phyloP scores from a whole-genome alignment of 2,329 filamentous ascomycete species.

The Colletotrichum graminicola region DNA sequence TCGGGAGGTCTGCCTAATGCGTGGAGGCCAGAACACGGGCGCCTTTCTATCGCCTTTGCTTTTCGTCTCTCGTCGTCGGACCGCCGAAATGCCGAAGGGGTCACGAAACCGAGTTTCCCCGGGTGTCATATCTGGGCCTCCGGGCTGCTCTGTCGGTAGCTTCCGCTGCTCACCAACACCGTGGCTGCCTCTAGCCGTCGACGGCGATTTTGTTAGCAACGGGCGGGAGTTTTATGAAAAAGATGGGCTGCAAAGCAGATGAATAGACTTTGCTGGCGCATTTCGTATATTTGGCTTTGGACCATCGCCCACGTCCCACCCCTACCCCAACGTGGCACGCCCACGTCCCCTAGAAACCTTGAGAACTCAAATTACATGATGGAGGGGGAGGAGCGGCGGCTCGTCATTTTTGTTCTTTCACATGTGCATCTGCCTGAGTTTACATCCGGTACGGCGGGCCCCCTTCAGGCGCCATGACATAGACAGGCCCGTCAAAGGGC shows the following conservation, averaged over 20 bases:
- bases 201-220: not conserved
- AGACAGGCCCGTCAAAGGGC: not conserved
- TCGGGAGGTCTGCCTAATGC: not conserved
- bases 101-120: not conserved
- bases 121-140: not conserved
- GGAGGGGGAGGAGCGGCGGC: not conserved
- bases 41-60: not conserved
- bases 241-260: not conserved
- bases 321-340: too few relatives aligned
- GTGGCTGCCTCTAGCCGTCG: not conserved
- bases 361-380: not conserved
- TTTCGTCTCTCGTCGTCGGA: not conserved
- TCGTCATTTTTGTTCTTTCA: not conserved
- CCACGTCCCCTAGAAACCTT: not conserved
- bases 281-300: not conserved
- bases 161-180: not conserved
- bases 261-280: not conserved
- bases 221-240: not conserved
- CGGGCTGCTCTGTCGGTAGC: not conserved
- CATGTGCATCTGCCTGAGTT: not conserved
- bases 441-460: not conserved
- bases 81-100: not conserved
- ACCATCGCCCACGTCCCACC: not conserved
- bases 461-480: not conserved
- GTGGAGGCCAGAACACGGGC: not conserved